These are phyloP conservation scores for Hyaloperonospora brassicae DNA, from an alignment of 352 stramenopile genomes.

Conservation along the genomic window DNA sequence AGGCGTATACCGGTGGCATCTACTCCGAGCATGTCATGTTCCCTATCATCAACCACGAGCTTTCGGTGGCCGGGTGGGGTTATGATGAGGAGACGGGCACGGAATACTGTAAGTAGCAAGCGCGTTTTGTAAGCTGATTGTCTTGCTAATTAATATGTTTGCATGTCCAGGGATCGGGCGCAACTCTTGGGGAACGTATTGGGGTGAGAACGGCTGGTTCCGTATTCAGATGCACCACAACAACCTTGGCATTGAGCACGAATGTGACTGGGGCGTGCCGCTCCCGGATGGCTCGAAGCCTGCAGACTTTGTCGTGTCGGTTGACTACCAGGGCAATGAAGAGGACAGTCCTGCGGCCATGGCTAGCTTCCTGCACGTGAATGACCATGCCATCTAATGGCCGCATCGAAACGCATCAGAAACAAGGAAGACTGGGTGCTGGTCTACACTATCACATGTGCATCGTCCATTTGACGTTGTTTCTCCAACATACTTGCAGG, in stretches of 20 bases:
- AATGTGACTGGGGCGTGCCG: conserved; percentile 85
- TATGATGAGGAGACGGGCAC: conserved; percentile 78
- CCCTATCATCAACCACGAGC: conserved; percentile 84
- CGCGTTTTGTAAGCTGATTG: not conserved
- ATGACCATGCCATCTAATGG: conserved; percentile 12
- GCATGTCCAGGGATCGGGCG: conserved; percentile 63
- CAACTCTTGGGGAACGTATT: conserved; percentile 91
- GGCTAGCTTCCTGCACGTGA: conserved; percentile 17
- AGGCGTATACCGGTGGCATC: conserved; percentile 68
- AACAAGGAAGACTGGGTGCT: too few relatives aligned
- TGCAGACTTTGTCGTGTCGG: conserved; percentile 26
- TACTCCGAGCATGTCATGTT: conserved; percentile 82
- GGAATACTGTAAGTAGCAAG: conserved; percentile 73
- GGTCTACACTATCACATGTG: too few relatives aligned
- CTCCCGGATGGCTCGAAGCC: conserved; percentile 76
- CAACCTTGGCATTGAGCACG: conserved; percentile 84
- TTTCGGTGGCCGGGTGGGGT: conserved; percentile 85
- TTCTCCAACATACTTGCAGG: too few relatives aligned
- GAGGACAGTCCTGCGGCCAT: conserved; percentile 1
- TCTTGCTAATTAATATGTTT: conserved; percentile 4
- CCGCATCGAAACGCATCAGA: conserved; percentile 1
- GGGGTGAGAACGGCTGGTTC: conserved; percentile 90
- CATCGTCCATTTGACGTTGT: too few relatives aligned
- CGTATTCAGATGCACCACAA: conserved; percentile 86
- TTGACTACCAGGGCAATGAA: conserved; percentile 25